phyloP scores from a whole-genome alignment of 257 asterid genomes.

The Nicotiana tabacum region DNA sequence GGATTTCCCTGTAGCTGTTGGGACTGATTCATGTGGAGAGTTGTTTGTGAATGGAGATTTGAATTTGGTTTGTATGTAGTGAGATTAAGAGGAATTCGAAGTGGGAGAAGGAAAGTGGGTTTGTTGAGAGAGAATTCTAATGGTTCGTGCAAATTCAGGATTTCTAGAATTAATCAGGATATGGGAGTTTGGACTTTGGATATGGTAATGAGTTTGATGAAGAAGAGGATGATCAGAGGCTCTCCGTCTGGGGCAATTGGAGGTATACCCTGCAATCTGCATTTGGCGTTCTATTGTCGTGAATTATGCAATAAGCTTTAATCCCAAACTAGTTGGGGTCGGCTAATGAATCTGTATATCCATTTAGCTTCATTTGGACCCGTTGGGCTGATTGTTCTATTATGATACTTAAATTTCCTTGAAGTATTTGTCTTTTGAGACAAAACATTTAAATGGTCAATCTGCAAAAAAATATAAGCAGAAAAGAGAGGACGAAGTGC shows the following conservation, averaged over 20 bases:
- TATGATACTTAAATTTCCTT: background rate
- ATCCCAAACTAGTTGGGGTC: background rate
- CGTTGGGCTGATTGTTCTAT: background rate
- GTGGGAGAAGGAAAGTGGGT: slow-evolving; percentile 51
- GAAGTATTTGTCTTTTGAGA: background rate
- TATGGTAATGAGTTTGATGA: slow-evolving; percentile 72
- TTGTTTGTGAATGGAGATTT: slow-evolving; percentile 67
- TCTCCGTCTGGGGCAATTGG: slow-evolving; percentile 79
- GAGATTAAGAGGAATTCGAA: slow-evolving; percentile 52
- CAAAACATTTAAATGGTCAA: background rate
- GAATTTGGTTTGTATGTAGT: slow-evolving; percentile 90
- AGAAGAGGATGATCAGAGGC: slow-evolving; percentile 72
- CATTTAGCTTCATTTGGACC: background rate
- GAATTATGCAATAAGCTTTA: background rate
- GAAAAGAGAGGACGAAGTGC: background rate
- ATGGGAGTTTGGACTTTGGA: slow-evolving; percentile 85
- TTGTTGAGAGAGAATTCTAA: slow-evolving; percentile 46
- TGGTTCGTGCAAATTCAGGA: slow-evolving; percentile 49
- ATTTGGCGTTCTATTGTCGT: background rate
- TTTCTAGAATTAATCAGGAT: slow-evolving; percentile 70
- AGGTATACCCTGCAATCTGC: slow-evolving; percentile 35
- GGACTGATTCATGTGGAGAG: slow-evolving; percentile 96
- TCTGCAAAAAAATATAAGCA: background rate
- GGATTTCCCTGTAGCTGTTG: slow-evolving; percentile 76
- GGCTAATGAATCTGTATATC: background rate